These are phyloP conservation scores for Tetrahymena borealis DNA, from an alignment of 73 alveolate species.

Conservation along the genomic window DNA sequence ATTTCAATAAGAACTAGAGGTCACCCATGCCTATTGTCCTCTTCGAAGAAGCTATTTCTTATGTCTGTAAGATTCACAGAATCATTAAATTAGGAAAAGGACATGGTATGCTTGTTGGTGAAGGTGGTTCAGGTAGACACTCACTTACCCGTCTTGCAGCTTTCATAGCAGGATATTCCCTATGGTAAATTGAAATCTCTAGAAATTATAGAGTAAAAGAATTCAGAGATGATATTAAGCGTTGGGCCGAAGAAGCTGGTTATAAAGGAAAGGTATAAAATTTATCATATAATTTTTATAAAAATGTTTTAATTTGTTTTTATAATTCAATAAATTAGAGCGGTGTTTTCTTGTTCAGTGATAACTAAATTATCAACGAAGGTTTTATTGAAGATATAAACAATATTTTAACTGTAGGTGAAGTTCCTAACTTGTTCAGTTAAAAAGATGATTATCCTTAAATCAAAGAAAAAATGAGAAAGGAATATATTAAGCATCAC, in stretches of 20 bases:
- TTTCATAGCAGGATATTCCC: conserved; percentile 66
- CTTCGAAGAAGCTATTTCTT: conserved; percentile 86
- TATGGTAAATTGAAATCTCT: conserved; percentile 79
- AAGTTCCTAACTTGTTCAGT: conserved; percentile 95
- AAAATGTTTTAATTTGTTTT: not conserved
- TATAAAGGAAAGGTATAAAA: conserved; percentile 43
- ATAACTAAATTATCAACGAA: conserved; percentile 69
- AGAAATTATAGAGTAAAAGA: conserved; percentile 73
- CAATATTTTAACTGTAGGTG: conserved; percentile 95
- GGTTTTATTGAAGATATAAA: conserved; percentile 97
- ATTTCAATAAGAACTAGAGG: conserved; percentile 75
- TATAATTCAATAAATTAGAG: not conserved
- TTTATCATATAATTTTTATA: not conserved
- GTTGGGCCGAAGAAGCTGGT: conserved; percentile 72
- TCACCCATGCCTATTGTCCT: conserved; percentile 87
- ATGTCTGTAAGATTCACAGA: conserved; percentile 90
- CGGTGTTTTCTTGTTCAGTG: conserved; percentile 46
- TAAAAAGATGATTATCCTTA: conserved; percentile 89
- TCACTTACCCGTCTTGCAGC: conserved; percentile 93
- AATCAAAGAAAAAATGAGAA: conserved; percentile 87
- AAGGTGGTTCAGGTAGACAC: conserved; percentile 96
- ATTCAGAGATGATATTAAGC: conserved; percentile 87
- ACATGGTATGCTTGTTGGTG: conserved; percentile 95
- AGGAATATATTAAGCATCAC: conserved; percentile 64
- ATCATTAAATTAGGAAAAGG: conserved; percentile 93